A percentile compares a stretch with the other conserved stretches of the same genome.
These are phyloP conservation scores for Ophiostoma perfectum DNA, from an alignment of 2,329 filamentous ascomycete species.

Conservation along the genomic window DNA sequence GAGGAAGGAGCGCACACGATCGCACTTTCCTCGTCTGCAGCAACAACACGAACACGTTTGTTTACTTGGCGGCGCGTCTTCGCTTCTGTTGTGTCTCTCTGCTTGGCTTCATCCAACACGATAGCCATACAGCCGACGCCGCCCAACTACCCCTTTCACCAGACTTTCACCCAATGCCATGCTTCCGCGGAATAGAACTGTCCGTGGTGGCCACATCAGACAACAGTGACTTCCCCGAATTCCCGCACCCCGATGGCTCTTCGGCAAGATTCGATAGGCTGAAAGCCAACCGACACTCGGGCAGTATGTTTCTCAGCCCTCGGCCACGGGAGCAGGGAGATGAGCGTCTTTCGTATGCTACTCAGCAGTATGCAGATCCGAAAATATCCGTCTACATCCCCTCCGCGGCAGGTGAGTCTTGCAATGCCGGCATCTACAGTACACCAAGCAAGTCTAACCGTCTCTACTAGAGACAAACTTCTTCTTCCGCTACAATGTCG, in stretches of 20 bases:
- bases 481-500: slow-evolving; percentile 45
- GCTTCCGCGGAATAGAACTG: slow-evolving; percentile 45
- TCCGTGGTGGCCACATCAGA: slow-evolving; percentile 37
- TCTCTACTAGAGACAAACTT: slow-evolving; percentile 45
- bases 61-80: neutral
- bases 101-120: no score
- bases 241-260: slow-evolving; percentile 49
- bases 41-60: neutral
- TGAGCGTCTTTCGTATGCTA: neutral
- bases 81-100: neutral
- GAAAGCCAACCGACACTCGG: slow-evolving; percentile 23
- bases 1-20: slow-evolving; percentile 3
- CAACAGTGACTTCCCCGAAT: slow-evolving; percentile 44
- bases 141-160: neutral
- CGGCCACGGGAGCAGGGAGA: slow-evolving; percentile 5
- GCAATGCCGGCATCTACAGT: neutral
- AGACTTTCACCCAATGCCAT: slow-evolving; percentile 40
- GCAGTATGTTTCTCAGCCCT: slow-evolving; percentile 19
- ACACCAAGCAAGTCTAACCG: neutral
- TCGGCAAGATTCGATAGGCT: slow-evolving; percentile 35
- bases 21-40: neutral
- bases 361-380: slow-evolving; percentile 33
- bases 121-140: neutral
- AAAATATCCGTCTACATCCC: slow-evolving; percentile 53
- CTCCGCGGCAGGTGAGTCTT: slow-evolving; percentile 44